phyloP scores from a whole-genome alignment of 1,284 basidiomycete species.

The Ustilago bromivora region DNA sequence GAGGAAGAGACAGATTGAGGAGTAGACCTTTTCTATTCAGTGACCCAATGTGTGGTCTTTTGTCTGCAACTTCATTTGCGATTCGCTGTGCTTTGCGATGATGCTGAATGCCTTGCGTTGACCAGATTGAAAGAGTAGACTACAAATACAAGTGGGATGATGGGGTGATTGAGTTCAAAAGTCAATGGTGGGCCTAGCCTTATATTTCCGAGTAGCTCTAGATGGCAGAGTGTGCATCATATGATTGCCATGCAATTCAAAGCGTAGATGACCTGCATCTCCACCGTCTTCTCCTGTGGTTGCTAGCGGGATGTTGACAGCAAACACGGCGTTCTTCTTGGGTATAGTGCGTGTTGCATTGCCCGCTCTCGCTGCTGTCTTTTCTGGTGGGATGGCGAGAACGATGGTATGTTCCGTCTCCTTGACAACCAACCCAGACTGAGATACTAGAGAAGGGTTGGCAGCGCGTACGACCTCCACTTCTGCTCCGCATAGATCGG shows the following conservation, averaged over 20 bases:
- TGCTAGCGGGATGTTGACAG: constrained; percentile 39
- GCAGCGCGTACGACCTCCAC: constrained; percentile 47
- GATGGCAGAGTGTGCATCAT: constrained; percentile 55
- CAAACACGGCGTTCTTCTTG: constrained; percentile 52
- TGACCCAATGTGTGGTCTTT: background rate
- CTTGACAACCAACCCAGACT: constrained; percentile 42
- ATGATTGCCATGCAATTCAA: constrained; percentile 52
- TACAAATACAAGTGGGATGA: constrained; percentile 22
- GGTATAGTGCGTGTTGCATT: constrained; percentile 37
- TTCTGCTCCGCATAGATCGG: constrained; percentile 51
- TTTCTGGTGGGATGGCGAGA: constrained; percentile 18
- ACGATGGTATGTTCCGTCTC: constrained; percentile 50
- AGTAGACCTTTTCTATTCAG: background rate
- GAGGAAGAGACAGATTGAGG: constrained; percentile 5
- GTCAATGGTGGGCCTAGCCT: constrained; percentile 48
- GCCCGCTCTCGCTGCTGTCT: background rate
- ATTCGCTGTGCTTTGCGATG: background rate
- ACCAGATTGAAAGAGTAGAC: background rate
- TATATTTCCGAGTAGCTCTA: constrained; percentile 51
- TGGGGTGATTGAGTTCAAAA: constrained; percentile 18
- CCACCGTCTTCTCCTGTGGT: background rate
- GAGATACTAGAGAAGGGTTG: constrained; percentile 47
- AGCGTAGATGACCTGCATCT: constrained; percentile 24
- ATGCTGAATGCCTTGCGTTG: background rate
- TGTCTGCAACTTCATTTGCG: background rate